Evolutionary conservation across 495 filamentous ascomycete genomes (phyloP), one percentile per base, ranked within the genome.

Genomic region (Aeminium ludgeri): DNA sequence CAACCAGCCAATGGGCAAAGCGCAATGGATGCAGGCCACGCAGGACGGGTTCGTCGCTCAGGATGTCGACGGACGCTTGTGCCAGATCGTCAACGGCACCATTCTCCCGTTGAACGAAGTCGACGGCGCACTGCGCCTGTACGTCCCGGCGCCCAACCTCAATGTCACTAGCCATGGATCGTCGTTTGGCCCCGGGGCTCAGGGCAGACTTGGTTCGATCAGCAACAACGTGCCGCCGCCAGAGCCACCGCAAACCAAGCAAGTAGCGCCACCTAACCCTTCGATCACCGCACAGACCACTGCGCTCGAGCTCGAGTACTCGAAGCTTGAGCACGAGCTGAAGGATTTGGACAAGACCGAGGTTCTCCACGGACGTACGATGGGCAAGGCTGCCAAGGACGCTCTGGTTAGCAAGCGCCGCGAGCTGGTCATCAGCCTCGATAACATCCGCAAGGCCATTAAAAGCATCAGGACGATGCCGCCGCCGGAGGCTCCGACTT

Each of bases 41-140:
- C 52, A 48, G 34, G 46, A 55, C 34, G 52, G 51, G 15, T 51
- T 51, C 23, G 36, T 55, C 23, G 52, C 49, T 10, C 45, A 52
- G 16, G 49, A 55, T 29, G 37, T 45, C 15, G 34, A 45, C 25
- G 52, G 50, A 10, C 41, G 40, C 6, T 40, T 47, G 16, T 55
- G 50, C 30, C 49, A 50, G 34, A 49, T 49, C 20, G 42, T 53
- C 30, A 38, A 53, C 36, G 46, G 47, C 28, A 43, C 38, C 6
- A 34, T 50, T 20, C 15, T 52, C 18, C 52, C 52, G n/a, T 35
- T 55, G 2, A 39, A 44, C 25, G 41, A 44, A 27, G 32, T 44
- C 16, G 45, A 55, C 31, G 50, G 38, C 12, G 41, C 36, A 1
- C 43, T 47, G 8, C 47, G 34, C n/a, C 48, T 53, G 5, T 53